Conservation (phyloP, 1,284 basidiomycete genomes). For the Ustilago curta region DNA sequence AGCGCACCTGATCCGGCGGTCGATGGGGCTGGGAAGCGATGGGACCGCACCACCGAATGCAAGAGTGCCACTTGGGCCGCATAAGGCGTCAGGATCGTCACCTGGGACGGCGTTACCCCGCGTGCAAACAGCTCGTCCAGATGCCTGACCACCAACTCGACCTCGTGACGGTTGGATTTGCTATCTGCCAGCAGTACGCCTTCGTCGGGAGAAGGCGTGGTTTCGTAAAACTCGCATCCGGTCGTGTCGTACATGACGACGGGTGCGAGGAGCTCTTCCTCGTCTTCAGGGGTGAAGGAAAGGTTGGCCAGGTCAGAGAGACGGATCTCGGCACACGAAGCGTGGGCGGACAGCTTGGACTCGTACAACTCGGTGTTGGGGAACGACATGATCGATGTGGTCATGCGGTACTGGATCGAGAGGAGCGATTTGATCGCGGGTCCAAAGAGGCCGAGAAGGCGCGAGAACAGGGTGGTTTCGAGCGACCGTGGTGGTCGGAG, state of each 20-base stretch:
- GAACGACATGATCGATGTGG: slow-evolving; percentile 84
- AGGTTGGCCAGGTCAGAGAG: slow-evolving; percentile 75
- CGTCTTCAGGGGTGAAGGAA: slow-evolving; percentile 44
- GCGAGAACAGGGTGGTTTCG: slow-evolving; percentile 90
- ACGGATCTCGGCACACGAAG: slow-evolving; percentile 79
- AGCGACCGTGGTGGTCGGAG: slow-evolving; percentile 80
- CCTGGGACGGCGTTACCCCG: slow-evolving; percentile 80
- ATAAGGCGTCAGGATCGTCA: slow-evolving; percentile 90
- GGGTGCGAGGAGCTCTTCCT: slow-evolving; percentile 79
- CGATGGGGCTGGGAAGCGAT: slow-evolving; percentile 4
- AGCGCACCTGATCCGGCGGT: neutral
- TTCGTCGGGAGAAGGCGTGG: slow-evolving; percentile 23
- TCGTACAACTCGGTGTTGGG: slow-evolving; percentile 86
- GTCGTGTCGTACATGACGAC: slow-evolving; percentile 89
- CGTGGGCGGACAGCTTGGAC: slow-evolving; percentile 78
- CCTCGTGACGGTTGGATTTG: slow-evolving; percentile 92
- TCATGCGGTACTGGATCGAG: slow-evolving; percentile 78
- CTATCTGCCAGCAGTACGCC: slow-evolving; percentile 22
- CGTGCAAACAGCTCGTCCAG: slow-evolving; percentile 79
- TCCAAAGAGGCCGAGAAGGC: slow-evolving; percentile 88
- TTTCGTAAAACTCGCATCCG: slow-evolving; percentile 55
- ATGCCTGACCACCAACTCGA: slow-evolving; percentile 83
- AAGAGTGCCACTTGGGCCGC: slow-evolving; percentile 65
- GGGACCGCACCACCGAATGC: slow-evolving; percentile 73
- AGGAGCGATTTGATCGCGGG: slow-evolving; percentile 85